phyloP scores from a whole-genome alignment of 2,329 filamentous ascomycete species.

The Tolypocladium nubicola region DNA sequence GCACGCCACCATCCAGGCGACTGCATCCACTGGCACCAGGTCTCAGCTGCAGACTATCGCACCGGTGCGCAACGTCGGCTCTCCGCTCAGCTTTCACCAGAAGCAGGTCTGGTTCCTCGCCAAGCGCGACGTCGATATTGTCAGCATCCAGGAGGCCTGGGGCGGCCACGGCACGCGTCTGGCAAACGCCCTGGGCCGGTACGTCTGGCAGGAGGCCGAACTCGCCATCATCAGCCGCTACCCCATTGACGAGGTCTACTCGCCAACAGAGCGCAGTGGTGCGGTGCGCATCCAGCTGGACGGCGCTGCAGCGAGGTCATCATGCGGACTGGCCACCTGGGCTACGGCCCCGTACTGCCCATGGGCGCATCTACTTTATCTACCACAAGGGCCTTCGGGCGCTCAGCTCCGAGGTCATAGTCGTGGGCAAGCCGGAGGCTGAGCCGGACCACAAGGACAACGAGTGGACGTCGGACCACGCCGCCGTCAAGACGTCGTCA shows the following conservation, averaged over 20 bases:
- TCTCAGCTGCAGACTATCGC: conserved; percentile 19
- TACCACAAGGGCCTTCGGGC: conserved; percentile 27
- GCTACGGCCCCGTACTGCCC: conserved; percentile 26
- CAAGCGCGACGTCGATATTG: conserved; percentile 20
- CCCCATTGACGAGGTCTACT: conserved; percentile 21
- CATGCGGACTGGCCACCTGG: conserved; percentile 26
- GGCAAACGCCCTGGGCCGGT: conserved; percentile 27
- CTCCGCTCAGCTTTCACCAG: conserved; percentile 21
- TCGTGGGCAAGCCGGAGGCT: conserved; percentile 18
- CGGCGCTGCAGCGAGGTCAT: conserved; percentile 18
- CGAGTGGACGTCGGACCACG: conserved; percentile 31
- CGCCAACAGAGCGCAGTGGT: conserved; percentile 15
- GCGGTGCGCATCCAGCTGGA: conserved; percentile 24
- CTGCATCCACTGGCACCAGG: conserved; percentile 12
- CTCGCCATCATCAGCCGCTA: conserved; percentile 26
- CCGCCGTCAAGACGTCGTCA: conserved; percentile 21
- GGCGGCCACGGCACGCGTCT: conserved; percentile 20
- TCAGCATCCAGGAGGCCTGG: conserved; percentile 26
- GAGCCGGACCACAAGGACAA: conserved; percentile 22
- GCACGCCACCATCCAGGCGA: conserved; percentile 17
- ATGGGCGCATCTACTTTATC: conserved; percentile 32
- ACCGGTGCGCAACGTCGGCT: conserved; percentile 15
- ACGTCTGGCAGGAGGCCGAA: conserved; percentile 21
- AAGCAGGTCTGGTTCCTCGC: conserved; percentile 27
- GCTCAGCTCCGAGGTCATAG: conserved; percentile 15